Base-by-base conservation (phyloP, 345 rosid genomes). In the Salix purpurea region DNA sequence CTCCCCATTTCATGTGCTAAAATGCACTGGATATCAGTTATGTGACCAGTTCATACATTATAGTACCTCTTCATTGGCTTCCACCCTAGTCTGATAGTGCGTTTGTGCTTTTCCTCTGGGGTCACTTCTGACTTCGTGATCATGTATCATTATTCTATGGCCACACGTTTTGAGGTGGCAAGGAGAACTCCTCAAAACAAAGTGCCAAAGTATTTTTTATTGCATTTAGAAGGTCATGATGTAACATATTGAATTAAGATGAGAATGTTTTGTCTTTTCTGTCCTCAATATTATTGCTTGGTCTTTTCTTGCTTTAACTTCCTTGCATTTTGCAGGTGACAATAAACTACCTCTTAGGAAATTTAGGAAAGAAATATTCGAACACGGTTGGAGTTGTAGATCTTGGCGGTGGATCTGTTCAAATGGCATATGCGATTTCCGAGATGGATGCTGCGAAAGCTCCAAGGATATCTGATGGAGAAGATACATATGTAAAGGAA, bases 371-470 rank as follows among this genome's bases (percentile, higher is more conserved):
- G 84, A 77, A 87, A 44, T 93, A 90, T 83, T 76, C 89, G 40
- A 79, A 89, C 44, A 92, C 97, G 14, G 98, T 96, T 79, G 99
- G 99, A 81, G 96, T 96, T 67, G 96, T 93, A 80, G 98, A 96
- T 87, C 99, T 96, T 78, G 99, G 98, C 69, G 99, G 99, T 69
- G 99, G 99, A 60, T 96, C 99, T 79, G 98, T 96, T 75, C 99
- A 96, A 86, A 96, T 96, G 99, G 98, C 99, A 42, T 96, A 92
- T 86, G 98, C 99, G 75, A 91, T 93, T 77, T 90, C 99, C 0
- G 85, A 92, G 82, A 81, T 73, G 42, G 96, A 89, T 83, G 98
- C 94, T 78, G 90, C 91, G 60, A 91, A 69, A 76, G 91, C 98
- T 76, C 98, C 97, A 44, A 86, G 75, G 69, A 32, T 87, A 76